phyloP scores from a whole-genome alignment of 257 asterid species.

The Pogostemon cablin region DNA sequence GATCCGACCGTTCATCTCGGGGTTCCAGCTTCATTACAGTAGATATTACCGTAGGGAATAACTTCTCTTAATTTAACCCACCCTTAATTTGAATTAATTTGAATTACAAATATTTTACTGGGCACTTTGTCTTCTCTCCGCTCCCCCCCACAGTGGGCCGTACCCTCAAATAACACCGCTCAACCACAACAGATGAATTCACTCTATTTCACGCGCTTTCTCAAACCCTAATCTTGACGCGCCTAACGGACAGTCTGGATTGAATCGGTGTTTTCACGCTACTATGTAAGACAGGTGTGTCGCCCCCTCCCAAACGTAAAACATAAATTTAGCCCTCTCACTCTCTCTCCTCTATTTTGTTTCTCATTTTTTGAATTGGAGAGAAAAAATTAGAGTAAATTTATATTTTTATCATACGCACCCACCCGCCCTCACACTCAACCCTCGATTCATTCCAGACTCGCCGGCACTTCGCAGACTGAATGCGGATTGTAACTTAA shows the following conservation, averaged over 20 bases:
- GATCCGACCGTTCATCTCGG: no score
- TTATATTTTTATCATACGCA: slow-evolving; percentile 35
- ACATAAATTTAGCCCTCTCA: slow-evolving; percentile 37
- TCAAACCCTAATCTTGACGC: neutral
- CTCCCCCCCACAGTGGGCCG: slow-evolving; percentile 38
- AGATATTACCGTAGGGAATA: neutral
- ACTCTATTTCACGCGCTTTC: slow-evolving; percentile 29
- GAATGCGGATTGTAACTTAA: neutral
- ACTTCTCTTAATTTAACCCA: slow-evolving; percentile 9
- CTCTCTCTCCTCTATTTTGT: slow-evolving; percentile 27
- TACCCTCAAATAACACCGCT: slow-evolving; percentile 51
- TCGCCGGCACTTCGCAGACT: slow-evolving; percentile 53
- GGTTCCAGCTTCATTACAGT: neutral
- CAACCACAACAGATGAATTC: slow-evolving; percentile 38
- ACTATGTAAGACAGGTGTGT: neutral
- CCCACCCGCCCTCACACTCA: slow-evolving; percentile 35
- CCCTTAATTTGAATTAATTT: slow-evolving; percentile 17
- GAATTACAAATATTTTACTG: slow-evolving; percentile 35
- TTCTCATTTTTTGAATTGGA: slow-evolving; percentile 25
- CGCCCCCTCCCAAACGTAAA: slow-evolving; percentile 36
- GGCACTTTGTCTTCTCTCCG: slow-evolving; percentile 30
- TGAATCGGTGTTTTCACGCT: slow-evolving; percentile 26
- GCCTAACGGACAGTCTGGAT: neutral
- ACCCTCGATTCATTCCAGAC: slow-evolving; percentile 37
- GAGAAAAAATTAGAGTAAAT: slow-evolving; percentile 25